Conservation (phyloP, 2,329 filamentous ascomycete species). For the Trichoderma citrinoviride region DNA sequence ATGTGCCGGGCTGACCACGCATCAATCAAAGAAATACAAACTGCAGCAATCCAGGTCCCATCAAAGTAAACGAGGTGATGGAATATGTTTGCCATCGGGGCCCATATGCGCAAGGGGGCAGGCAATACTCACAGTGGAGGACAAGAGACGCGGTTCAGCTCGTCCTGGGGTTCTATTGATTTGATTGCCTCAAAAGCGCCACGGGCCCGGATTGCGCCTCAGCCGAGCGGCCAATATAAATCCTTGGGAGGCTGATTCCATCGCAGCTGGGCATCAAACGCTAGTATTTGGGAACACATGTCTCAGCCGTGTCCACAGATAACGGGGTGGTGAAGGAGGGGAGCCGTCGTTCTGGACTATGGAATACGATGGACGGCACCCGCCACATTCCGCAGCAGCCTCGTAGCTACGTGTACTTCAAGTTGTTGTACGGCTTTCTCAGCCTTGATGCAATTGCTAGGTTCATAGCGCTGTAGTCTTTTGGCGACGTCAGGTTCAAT, state of each 20-base stretch:
- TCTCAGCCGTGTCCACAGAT: no score
- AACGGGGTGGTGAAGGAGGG: neutral
- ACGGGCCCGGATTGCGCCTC: neutral
- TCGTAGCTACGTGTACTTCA: neutral
- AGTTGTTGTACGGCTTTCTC: neutral
- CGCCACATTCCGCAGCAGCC: neutral
- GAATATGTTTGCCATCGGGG: neutral
- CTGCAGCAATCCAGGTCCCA: no score
- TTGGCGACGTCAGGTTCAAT: neutral
- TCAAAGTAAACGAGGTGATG: neutral
- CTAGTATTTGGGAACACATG: neutral
- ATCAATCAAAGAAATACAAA: neutral
- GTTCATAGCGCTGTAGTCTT: neutral
- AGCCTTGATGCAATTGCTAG: slow-evolving; percentile 1
- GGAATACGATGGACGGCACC: neutral
- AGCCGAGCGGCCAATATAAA: neutral
- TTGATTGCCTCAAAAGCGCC: neutral
- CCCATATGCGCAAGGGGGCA: no score
- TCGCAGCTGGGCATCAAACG: neutral
- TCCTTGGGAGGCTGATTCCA: neutral
- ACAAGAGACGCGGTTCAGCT: neutral
- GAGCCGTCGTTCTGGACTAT: neutral
- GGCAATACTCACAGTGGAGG: no score
- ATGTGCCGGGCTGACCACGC: neutral
- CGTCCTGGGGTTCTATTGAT: neutral